Conservation (phyloP, 2,329 filamentous ascomycete species). For the Colletotrichum lupini region DNA sequence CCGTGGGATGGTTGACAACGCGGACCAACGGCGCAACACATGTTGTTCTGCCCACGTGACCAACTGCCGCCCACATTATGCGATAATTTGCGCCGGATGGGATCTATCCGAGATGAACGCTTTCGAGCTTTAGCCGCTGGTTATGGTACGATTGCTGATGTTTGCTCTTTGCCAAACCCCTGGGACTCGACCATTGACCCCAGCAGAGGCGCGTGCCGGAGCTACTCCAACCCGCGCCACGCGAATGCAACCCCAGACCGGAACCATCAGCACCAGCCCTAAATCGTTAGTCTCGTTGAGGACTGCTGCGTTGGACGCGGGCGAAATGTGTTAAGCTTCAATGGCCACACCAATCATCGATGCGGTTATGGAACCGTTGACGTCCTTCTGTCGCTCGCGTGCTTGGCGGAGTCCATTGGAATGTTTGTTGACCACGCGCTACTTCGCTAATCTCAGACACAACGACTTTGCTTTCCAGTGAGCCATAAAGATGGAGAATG, state of each 20-base stretch:
- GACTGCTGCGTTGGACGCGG: not conserved
- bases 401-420: not conserved
- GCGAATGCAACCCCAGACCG: not conserved
- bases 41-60: not conserved
- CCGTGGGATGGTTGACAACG: not conserved
- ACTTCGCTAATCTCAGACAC: not conserved
- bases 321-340: not conserved
- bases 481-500: not conserved
- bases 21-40: not conserved
- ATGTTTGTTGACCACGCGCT: not conserved
- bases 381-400: not conserved
- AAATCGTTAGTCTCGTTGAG: not conserved
- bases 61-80: not conserved
- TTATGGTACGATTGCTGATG: not conserved
- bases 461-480: not conserved
- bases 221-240: not conserved
- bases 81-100: not conserved
- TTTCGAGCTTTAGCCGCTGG: not conserved
- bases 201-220: not conserved
- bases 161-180: not conserved
- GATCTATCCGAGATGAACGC: not conserved
- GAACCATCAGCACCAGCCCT: conserved; percentile 4
- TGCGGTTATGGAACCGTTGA: not conserved
- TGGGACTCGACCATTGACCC: not conserved
- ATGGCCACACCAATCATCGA: not conserved